Base-by-base conservation (phyloP, 208 protist genomes). In the Acanthamoeba polyphaga region DNA sequence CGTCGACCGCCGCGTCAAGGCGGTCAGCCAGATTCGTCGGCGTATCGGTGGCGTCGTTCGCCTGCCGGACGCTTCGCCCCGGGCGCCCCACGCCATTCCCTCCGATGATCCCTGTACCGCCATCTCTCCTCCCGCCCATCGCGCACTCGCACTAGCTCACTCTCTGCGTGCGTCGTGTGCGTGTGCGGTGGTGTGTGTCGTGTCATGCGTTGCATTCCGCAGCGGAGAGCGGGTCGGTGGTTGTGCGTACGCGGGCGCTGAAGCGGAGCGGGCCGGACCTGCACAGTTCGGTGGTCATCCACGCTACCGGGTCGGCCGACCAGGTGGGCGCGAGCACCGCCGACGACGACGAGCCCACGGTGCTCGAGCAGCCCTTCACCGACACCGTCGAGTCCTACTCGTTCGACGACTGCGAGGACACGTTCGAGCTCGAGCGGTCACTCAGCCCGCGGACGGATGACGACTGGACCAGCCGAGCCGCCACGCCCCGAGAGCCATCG, bases 381-480 rank as follows among this genome's bases (percentile, higher is more conserved):
- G 78, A 87, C 19, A 64, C 78, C 22, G 78, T 55, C 19, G 78
- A 87, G 24, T 87, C 49, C n/a, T 87, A 87, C 51, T 87, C 78
- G 27, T 87, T 87, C 51, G 78, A 87, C 24, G 78, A 87, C 78
- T 43, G 19, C n/a, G 78, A 87, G 4, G 78, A 87, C 64, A 70
- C 64, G 64, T 66, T 29, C 24, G 8, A 0, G 22, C 5, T 66
- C 19, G 24, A 66, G 15, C 8, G 13, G 22, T 66, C 60, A 13
- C 64, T 70, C 9, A 70, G 64, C 64, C 64, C 64, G 8, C 22
- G 64, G n/a, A 70, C 64, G 27, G 64, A 70, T 22, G 64, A 70
- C 64, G 64, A 34, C 8, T 70, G 27, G 64, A 70, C 64, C 64
- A 70, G 64, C 64, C 22, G 58, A 27, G 58, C 58, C 58, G n/a